phyloP scores from a whole-genome alignment of 2,329 filamentous ascomycete genomes.

The Colletotrichum tamarilloi region DNA sequence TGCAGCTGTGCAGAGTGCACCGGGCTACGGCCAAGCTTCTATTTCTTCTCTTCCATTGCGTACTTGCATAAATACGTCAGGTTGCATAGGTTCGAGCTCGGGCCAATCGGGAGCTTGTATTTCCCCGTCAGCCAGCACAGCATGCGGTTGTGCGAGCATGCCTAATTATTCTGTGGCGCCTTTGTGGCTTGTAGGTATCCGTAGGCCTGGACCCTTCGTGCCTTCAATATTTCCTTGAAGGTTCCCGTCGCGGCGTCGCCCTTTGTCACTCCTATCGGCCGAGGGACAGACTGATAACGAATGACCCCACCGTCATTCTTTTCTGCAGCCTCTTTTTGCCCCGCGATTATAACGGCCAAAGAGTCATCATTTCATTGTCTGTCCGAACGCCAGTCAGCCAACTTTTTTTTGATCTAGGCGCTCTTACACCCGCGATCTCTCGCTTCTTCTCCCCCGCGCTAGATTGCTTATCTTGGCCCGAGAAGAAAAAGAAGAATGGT shows the following conservation, averaged over 20 bases:
- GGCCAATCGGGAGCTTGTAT: constrained; percentile 21
- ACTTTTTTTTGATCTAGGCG: constrained; percentile 10
- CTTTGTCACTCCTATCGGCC: constrained; percentile 6
- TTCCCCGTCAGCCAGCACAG: constrained; percentile 2
- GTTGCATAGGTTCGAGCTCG: constrained; percentile 22
- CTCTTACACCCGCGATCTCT: background rate
- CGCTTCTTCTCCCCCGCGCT: background rate
- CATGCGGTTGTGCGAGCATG: too few species aligned
- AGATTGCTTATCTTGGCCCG: constrained; percentile 20
- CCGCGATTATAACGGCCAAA: constrained; percentile 33
- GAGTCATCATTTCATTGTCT: constrained; percentile 32
- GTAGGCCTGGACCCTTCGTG: constrained; percentile 11
- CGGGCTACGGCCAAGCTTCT: constrained; percentile 5
- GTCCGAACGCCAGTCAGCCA: constrained; percentile 13
- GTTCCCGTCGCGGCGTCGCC: background rate
- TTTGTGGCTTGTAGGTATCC: background rate
- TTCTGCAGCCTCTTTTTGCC: constrained; percentile 11
- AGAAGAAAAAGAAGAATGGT: constrained; percentile 13
- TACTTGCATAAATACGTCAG: constrained; percentile 33
- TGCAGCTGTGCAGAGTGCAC: background rate
- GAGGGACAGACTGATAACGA: background rate
- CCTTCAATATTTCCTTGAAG: background rate
- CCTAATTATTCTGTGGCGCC: constrained; percentile 7
- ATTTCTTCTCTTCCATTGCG: background rate
- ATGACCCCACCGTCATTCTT: background rate